Conservation (phyloP, 345 rosid genomes). For the Sisymbrium altissimum region DNA sequence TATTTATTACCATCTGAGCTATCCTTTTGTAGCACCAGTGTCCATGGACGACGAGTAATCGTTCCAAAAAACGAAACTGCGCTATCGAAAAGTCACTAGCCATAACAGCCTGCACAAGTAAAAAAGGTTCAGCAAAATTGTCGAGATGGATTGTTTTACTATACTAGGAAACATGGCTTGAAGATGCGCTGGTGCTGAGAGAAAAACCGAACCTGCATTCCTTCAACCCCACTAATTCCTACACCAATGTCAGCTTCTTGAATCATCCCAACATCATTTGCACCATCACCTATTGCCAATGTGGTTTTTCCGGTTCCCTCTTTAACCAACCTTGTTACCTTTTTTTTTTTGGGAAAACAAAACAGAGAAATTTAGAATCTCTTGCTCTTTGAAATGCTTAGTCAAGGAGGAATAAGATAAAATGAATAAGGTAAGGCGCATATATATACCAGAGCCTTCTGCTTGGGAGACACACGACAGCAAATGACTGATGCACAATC, state of each 20-base stretch:
- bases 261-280: conserved; percentile 99
- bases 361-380: background rate
- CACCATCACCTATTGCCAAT: conserved; percentile 95
- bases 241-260: conserved; percentile 99
- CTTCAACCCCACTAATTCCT: conserved; percentile 99
- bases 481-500: conserved; percentile 96
- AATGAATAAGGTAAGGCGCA: background rate
- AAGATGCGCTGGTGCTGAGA: conserved; percentile 6
- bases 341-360: background rate
- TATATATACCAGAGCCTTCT: conserved; percentile 75
- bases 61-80: conserved; percentile 91
- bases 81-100: conserved; percentile 96
- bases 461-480: conserved; percentile 98
- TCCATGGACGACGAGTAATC: conserved; percentile 95
- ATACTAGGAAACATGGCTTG: background rate
- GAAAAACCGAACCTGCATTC: conserved; percentile 81
- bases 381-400: background rate
- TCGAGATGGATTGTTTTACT: background rate
- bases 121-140: background rate
- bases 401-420: background rate
- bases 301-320: conserved; percentile 92
- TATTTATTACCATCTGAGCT: conserved; percentile 81
- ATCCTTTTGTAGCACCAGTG: conserved; percentile 99
- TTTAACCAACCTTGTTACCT: conserved; percentile 93
- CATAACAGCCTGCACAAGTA: conserved; percentile 84